A percentile compares a stretch with the other conserved stretches of the same genome.
phyloP scores from a whole-genome alignment of 495 filamentous ascomycete genomes.

The Hypoxylon subgilvum region DNA sequence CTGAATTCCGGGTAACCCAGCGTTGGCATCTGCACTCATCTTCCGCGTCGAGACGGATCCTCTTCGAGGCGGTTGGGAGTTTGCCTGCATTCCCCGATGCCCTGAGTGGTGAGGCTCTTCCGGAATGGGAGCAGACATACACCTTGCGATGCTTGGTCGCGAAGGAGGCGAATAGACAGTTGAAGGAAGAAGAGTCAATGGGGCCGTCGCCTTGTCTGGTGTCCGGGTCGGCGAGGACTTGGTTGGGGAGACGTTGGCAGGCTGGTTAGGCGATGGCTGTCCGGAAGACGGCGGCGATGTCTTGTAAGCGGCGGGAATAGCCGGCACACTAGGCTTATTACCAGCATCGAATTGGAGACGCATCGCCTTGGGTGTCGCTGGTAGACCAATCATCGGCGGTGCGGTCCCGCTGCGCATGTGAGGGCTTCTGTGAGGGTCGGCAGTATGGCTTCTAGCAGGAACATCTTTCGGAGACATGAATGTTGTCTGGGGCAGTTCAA shows the following conservation, averaged over 20 bases:
- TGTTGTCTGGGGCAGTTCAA: constrained; percentile 52
- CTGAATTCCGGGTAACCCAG: constrained; percentile 60
- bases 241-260: constrained; percentile 33
- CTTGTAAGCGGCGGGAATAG: constrained; percentile 63
- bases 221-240: constrained; percentile 31
- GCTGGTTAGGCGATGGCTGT: constrained; percentile 38
- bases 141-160: constrained; percentile 62
- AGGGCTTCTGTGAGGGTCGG: constrained; percentile 46
- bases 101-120: constrained; percentile 60
- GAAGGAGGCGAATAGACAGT: constrained; percentile 69
- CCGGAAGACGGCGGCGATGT: constrained; percentile 38
- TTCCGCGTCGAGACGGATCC: constrained; percentile 44
- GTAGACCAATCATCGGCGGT: constrained; percentile 68
- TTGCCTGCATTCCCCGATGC: constrained; percentile 55
- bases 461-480: constrained; percentile 49
- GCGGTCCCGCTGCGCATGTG: constrained; percentile 56
- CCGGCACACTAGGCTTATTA: constrained; percentile 69
- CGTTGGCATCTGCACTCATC: constrained; percentile 41
- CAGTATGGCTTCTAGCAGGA: constrained; percentile 54
- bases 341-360: constrained; percentile 70
- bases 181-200: constrained; percentile 59
- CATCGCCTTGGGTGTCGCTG: constrained; percentile 86
- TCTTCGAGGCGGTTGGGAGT: constrained; percentile 49
- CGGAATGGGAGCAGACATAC: constrained; percentile 76
- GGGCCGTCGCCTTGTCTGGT: constrained; percentile 29